These are phyloP conservation scores for Penicillium sp. DNA, from an alignment of 2,329 filamentous ascomycete species.

Conservation along the genomic window DNA sequence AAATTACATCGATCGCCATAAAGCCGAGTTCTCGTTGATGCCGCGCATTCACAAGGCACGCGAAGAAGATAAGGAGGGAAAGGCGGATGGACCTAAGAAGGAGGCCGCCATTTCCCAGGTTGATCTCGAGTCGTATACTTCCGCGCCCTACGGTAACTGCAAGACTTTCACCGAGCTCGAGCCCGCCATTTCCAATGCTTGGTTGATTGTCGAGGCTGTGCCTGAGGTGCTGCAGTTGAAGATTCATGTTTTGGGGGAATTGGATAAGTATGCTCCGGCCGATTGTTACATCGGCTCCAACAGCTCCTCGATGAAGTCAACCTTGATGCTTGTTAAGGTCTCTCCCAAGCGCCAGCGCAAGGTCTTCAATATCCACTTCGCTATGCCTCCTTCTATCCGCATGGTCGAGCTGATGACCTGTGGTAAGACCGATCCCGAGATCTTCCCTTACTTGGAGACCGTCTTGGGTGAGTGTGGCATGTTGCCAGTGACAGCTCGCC, in stretches of 20 bases:
- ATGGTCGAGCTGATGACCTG: conserved; percentile 57
- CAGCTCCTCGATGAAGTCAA: conserved; percentile 53
- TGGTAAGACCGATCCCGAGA: conserved; percentile 44
- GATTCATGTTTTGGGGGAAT: conserved; percentile 47
- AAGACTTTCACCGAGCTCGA: conserved; percentile 41
- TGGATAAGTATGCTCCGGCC: conserved; percentile 42
- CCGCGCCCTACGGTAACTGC: conserved; percentile 33
- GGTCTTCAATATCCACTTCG: conserved; percentile 53
- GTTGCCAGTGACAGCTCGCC: conserved; percentile 45
- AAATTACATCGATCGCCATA: conserved; percentile 35
- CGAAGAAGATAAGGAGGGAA: background rate
- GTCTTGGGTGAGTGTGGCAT: conserved; percentile 44
- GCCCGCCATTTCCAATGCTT: conserved; percentile 47
- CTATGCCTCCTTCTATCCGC: conserved; percentile 47
- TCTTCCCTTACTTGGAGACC: conserved; percentile 48
- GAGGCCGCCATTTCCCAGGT: conserved; percentile 20
- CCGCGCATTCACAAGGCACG: conserved; percentile 9
- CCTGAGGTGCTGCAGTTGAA: conserved; percentile 54
- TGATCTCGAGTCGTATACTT: conserved; percentile 21
- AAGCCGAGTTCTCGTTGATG: conserved; percentile 26
- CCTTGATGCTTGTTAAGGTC: conserved; percentile 49
- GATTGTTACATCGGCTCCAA: conserved; percentile 55
- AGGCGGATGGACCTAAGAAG: background rate
- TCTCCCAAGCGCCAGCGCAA: conserved; percentile 4
- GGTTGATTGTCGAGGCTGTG: conserved; percentile 55